Conservation (phyloP, 1,139 yeast genomes). For the Debaryomycetaceae sp. region DNA sequence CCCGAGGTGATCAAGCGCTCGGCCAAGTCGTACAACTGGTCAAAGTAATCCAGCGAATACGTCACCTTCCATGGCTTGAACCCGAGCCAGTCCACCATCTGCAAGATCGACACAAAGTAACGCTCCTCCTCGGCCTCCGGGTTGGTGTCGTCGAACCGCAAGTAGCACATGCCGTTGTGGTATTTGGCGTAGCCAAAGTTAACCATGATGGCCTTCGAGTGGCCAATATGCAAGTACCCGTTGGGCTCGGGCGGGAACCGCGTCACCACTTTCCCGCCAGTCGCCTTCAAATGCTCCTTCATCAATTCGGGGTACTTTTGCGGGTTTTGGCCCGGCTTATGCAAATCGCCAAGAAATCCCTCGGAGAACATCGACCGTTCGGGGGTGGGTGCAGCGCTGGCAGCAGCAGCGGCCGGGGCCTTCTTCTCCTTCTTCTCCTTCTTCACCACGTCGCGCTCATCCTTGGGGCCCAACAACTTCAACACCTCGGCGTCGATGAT, state of each 20-base stretch:
- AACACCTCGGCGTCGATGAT: conserved; percentile 72
- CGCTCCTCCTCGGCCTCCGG: conserved; percentile 98
- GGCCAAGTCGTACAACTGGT: conserved; percentile 80
- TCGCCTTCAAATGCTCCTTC: conserved; percentile 71
- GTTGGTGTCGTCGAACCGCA: conserved; percentile 95
- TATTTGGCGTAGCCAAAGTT: conserved; percentile 91
- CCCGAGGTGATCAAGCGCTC: conserved; percentile 67
- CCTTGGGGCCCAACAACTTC: conserved; percentile 83
- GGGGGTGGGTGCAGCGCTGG: conserved; percentile 14
- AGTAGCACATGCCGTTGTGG: conserved; percentile 80
- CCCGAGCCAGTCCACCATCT: conserved; percentile 90
- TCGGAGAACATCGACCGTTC: conserved; percentile 86
- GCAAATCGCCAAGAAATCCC: conserved; percentile 93
- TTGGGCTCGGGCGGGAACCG: conserved; percentile 99
- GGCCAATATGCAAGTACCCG: conserved; percentile 96
- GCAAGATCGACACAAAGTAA: conserved; percentile 77
- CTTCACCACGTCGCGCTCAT: conserved; percentile 84
- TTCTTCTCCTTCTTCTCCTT: conserved; percentile 61
- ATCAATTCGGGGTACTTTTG: conserved; percentile 83
- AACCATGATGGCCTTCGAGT: conserved; percentile 95
- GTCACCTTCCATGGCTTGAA: conserved; percentile 91
- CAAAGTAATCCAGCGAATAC: conserved; percentile 94
- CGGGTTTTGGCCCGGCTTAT: conserved; percentile 92
- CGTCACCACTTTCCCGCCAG: conserved; percentile 80
- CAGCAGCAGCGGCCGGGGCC: conserved; percentile 16